Evolutionary conservation across 371 early-diverging fungal species (phyloP).

Genomic region (Dinochytrium kinnereticum): DNA sequence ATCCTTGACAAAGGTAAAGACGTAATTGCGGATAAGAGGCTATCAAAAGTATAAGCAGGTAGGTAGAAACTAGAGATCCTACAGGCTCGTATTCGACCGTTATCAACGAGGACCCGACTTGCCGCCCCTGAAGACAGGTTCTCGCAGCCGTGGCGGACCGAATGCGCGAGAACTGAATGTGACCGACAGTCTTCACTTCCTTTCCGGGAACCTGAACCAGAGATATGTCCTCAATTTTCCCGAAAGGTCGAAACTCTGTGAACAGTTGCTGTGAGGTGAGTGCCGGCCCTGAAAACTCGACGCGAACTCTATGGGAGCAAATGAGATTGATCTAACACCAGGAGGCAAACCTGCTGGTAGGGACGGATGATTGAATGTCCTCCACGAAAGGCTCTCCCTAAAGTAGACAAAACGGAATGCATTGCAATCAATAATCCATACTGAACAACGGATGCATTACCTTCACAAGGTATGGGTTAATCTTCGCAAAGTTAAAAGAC

Average conservation of each 20-base stretch:
- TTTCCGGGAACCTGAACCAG: conserved; percentile 63
- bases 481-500: conserved; percentile 28
- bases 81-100: conserved; percentile 69
- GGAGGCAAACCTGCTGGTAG: conserved; percentile 48
- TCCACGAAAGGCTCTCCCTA: conserved; percentile 87
- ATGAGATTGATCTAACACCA: conserved; percentile 34
- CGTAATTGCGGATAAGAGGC: conserved; percentile 19
- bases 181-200: conserved; percentile 77
- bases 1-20: conserved; percentile 27
- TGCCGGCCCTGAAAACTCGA: conserved; percentile 76
- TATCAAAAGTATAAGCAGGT: neutral
- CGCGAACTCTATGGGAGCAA: conserved; percentile 51
- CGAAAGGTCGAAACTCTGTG: conserved; percentile 76
- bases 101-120: conserved; percentile 70
- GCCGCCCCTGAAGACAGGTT: conserved; percentile 84
- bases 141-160: conserved; percentile 87
- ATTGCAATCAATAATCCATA: no score
- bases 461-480: conserved; percentile 40
- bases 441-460: neutral
- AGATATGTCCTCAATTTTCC: conserved; percentile 79
- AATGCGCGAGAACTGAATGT: conserved; percentile 74
- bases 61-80: conserved; percentile 15
- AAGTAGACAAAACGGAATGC: no score
- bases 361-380: conserved; percentile 80
- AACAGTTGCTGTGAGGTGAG: conserved; percentile 73